Base-by-base conservation (phyloP, 352 stramenopile genomes). In the Nannochloropsis limnetica region DNA sequence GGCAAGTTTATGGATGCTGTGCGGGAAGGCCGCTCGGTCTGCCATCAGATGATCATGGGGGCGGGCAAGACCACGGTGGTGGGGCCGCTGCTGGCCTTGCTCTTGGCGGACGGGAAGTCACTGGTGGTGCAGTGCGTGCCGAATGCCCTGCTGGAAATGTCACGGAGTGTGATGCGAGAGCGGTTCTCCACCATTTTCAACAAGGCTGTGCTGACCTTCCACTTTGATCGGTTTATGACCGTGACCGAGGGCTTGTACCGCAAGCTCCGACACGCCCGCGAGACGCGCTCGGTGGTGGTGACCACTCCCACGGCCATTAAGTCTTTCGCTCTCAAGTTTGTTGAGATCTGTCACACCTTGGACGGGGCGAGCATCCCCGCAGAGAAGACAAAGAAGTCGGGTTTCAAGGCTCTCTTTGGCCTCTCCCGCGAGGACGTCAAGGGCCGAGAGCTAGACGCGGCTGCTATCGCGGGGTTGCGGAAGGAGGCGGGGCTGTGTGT, bases 31-130 rank as follows among this genome's bases (percentile, higher is more conserved):
- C 86, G 90, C 32, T 93, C 89, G 22, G 93, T 95, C 88, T 94
- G 91, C 80, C 90, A 94, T 85, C 92, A 99, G 91, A 99, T 99
- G 97, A 99, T 99, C 88, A 99, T 99, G 97, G 97, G 97, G 25
- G 96, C 95, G 2, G 97, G 97, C 25, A 99, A 99, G 88, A 99
- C 97, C 0, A 99, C 96, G 2, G 97, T 99, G 1, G 96, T 99
- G 11, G 96, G 95, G 4, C 97, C 97, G 45, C 87, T 99, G 37
- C 89, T 99, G 83, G 97, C 96, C 3, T 95, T 98, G 81, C 97
- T 99, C 81, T 92, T 99, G 23, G 89, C 86, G 22, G 61, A 98
- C 86, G 95, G 93, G 43, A 91, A 96, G 81, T 93, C 95, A 69
- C 89, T 99, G 28, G 93, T 98, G 4, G 92, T 89, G 28, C 90